A percentile compares a stretch with the other conserved stretches of the same genome.
Evolutionary conservation across 2,329 filamentous ascomycete species (phyloP).

Genomic region (Talaromyces piceae): DNA sequence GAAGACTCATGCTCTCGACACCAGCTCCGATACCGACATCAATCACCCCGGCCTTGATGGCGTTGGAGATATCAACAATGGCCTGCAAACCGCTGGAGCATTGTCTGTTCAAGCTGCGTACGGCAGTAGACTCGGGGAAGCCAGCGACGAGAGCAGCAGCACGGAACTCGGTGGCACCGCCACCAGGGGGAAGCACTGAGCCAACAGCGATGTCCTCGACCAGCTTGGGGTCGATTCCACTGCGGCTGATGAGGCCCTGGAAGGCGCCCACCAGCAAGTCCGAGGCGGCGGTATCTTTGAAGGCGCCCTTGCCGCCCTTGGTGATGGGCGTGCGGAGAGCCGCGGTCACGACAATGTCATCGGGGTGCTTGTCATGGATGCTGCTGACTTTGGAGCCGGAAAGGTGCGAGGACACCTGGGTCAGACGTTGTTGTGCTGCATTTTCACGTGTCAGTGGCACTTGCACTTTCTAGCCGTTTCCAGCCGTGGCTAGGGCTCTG

Average conservation of each 20-base stretch:
- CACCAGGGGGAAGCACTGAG: conserved; percentile 82
- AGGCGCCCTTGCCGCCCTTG: conserved; percentile 83
- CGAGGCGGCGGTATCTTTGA: conserved; percentile 87
- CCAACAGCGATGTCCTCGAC: conserved; percentile 93
- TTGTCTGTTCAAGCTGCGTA: conserved; percentile 85
- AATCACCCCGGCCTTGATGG: conserved; percentile 86
- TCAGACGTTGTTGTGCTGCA: conserved; percentile 52
- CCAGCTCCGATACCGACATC: conserved; percentile 90
- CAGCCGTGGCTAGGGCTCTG: too few species aligned
- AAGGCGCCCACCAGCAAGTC: conserved; percentile 82
- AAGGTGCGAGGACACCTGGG: conserved; percentile 52
- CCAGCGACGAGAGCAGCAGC: conserved; percentile 85
- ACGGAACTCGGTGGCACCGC: conserved; percentile 93
- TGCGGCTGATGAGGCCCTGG: conserved; percentile 72
- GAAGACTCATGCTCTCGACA: conserved; percentile 89
- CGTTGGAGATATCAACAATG: conserved; percentile 88
- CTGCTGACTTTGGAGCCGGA: conserved; percentile 16
- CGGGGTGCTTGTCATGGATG: conserved; percentile 44
- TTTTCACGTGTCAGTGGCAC: conserved; percentile 5
- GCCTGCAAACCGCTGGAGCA: conserved; percentile 91
- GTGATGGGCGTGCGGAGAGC: conserved; percentile 88
- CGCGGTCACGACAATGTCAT: conserved; percentile 81
- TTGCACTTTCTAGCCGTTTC: too few species aligned
- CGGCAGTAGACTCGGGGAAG: conserved; percentile 77
- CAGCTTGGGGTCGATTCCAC: conserved; percentile 75